Conservation (phyloP, 2,329 filamentous ascomycete genomes). For the Botrytis medusae region DNA sequence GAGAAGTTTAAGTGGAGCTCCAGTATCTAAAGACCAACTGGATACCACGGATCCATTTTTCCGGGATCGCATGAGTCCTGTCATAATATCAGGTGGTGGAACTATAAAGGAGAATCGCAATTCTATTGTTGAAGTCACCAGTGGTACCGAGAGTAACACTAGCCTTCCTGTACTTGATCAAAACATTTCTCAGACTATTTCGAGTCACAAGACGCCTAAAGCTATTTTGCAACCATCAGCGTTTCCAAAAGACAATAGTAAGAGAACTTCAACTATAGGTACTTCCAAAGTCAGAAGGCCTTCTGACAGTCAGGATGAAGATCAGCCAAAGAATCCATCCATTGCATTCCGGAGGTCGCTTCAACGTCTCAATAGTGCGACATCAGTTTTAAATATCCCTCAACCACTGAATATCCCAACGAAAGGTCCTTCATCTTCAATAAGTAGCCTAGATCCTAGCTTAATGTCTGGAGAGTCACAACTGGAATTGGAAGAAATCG, state of each 20-base stretch:
- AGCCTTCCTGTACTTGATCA: conserved; percentile 48
- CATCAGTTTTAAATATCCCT: conserved; percentile 49
- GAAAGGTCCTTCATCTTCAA: conserved; percentile 47
- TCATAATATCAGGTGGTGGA: conserved; percentile 62
- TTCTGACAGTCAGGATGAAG: conserved; percentile 58
- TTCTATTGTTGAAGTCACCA: conserved; percentile 49
- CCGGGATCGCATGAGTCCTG: conserved; percentile 61
- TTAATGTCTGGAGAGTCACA: conserved; percentile 58
- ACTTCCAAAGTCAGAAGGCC: conserved; percentile 37
- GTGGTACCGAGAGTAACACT: conserved; percentile 51
- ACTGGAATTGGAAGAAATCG: conserved; percentile 42
- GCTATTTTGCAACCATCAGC: conserved; percentile 56
- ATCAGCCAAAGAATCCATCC: conserved; percentile 51
- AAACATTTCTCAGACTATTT: conserved; percentile 37
- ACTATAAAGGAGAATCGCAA: conserved; percentile 62
- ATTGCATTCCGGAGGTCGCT: conserved; percentile 56
- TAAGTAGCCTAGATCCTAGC: conserved; percentile 58
- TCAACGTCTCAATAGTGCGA: conserved; percentile 52
- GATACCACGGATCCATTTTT: conserved; percentile 56
- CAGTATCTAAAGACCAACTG: conserved; percentile 53
- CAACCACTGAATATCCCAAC: conserved; percentile 51
- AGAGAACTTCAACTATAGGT: conserved; percentile 26
- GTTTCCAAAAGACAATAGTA: conserved; percentile 44
- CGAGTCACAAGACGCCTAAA: conserved; percentile 42
- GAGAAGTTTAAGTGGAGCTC: conserved; percentile 41